Evolutionary conservation across 257 asterid species (phyloP).

Genomic region (Solanum pennellii): DNA sequence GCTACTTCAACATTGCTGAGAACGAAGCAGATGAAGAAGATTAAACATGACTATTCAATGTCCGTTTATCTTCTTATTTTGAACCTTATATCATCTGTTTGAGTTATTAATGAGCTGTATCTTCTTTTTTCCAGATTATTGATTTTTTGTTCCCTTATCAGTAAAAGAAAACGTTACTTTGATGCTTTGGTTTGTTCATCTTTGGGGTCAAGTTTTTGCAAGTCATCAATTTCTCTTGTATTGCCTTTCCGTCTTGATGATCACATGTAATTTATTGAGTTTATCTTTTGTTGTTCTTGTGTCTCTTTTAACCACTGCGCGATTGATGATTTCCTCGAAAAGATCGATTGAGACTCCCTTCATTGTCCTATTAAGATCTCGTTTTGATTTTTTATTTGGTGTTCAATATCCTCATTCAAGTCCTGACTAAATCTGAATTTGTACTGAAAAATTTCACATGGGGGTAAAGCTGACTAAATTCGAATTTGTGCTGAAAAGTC

Average conservation of each 20-base stretch:
- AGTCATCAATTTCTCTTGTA: not conserved
- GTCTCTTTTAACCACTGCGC: not conserved
- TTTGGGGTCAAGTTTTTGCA: not conserved
- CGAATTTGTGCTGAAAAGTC: fast-evolving
- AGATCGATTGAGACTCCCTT: not conserved
- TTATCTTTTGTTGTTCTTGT: not conserved
- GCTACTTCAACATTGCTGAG: constrained; percentile 81
- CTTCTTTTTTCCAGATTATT: not conserved
- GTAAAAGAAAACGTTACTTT: not conserved
- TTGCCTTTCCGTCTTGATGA: not conserved
- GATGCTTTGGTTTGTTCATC: not conserved
- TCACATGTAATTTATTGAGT: not conserved
- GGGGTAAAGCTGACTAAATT: too few relatives aligned
- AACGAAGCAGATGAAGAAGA: constrained; percentile 62
- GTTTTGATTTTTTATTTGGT: too few relatives aligned
- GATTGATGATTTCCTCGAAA: not conserved
- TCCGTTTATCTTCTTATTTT: not conserved
- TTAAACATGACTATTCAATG: not conserved
- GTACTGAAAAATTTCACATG: fast-evolving
- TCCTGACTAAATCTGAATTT: fast-evolving
- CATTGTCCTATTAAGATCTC: too few relatives aligned
- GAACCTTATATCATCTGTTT: not conserved
- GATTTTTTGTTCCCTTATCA: not conserved
- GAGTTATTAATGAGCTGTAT: too few relatives aligned
- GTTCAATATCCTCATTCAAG: too few relatives aligned